Percentiles rank a stretch among this genome's conserved stretches.
Evolutionary conservation across 352 stramenopile species (phyloP).

Genomic region (Plasmopara viticola): DNA sequence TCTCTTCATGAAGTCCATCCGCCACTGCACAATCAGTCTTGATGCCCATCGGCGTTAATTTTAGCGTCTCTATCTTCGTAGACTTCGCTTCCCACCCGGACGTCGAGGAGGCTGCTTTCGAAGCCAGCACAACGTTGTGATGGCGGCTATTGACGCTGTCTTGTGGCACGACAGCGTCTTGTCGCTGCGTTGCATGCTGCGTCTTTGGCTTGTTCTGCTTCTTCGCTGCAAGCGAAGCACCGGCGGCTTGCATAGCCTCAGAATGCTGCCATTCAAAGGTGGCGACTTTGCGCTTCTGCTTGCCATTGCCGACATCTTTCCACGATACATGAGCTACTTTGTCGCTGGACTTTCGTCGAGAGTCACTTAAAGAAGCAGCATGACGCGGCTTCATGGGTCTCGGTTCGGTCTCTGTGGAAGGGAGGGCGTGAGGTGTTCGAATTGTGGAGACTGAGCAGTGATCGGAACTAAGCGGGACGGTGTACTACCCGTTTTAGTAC

Average conservation of each 20-base stretch:
- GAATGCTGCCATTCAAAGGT: constrained; percentile 3
- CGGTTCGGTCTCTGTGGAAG: constrained; percentile 2
- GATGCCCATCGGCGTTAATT: not conserved
- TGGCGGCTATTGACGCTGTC: constrained; percentile 71
- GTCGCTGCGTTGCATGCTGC: constrained; percentile 26
- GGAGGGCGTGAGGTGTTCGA: constrained; percentile 7
- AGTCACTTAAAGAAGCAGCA: constrained; percentile 35
- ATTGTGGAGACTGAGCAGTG: constrained; percentile 20
- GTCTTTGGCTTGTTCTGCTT: constrained; percentile 24
- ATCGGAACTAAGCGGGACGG: constrained; percentile 13
- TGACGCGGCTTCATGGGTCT: constrained; percentile 34
- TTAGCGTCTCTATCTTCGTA: constrained; percentile 14
- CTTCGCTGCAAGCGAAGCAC: constrained; percentile 4
- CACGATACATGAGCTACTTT: constrained; percentile 1
- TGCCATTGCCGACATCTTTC: constrained; percentile 26
- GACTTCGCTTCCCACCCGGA: constrained; percentile 30
- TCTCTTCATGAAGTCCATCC: constrained; percentile 67
- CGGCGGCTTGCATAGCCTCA: not conserved
- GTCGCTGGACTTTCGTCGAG: constrained; percentile 26
- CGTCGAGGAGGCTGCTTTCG: constrained; percentile 5
- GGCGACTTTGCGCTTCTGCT: constrained; percentile 24
- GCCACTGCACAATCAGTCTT: constrained; percentile 21
- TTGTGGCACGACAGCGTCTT: constrained; percentile 19
- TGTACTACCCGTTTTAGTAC: too few relatives aligned
- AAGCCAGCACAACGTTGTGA: constrained; percentile 56